A percentile compares a stretch with the other conserved stretches of the same genome.
Conservation (phyloP, 2,329 filamentous ascomycete species). For the Colletotrichum brevisporum region DNA sequence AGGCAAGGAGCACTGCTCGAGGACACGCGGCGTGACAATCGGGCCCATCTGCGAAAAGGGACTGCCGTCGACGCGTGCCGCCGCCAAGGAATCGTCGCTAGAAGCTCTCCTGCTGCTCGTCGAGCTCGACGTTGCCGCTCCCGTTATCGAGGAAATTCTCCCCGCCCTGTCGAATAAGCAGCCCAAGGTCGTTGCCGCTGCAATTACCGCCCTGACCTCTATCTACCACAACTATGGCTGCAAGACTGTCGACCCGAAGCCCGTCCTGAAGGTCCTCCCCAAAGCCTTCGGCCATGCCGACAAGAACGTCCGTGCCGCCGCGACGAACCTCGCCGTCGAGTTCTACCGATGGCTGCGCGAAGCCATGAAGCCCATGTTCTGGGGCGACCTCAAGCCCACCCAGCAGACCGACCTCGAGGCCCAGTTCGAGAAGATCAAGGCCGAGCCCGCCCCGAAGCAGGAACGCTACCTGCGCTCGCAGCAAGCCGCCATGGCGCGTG, state of each 20-base stretch:
- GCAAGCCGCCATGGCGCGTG: conserved; percentile 84
- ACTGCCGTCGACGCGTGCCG: conserved; percentile 86
- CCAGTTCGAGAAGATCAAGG: conserved; percentile 92
- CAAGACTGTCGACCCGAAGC: conserved; percentile 94
- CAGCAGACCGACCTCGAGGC: conserved; percentile 96
- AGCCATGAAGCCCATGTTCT: conserved; percentile 98
- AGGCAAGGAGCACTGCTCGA: conserved; percentile 81
- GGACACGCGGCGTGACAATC: conserved; percentile 83
- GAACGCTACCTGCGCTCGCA: conserved; percentile 90
- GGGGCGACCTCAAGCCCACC: conserved; percentile 93
- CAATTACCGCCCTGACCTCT: conserved; percentile 81
- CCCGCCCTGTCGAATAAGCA: conserved; percentile 88
- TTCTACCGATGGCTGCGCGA: conserved; percentile 97
- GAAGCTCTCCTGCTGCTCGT: conserved; percentile 91
- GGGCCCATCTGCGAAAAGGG: conserved; percentile 91
- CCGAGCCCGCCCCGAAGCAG: conserved; percentile 89
- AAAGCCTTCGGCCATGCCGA: conserved; percentile 96
- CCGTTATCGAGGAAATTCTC: conserved; percentile 91
- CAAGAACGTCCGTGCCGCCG: conserved; percentile 97
- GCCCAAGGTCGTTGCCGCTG: conserved; percentile 84
- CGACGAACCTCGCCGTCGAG: conserved; percentile 91
- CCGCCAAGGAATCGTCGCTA: conserved; percentile 87
- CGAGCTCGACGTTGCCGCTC: conserved; percentile 87
- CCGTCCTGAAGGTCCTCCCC: conserved; percentile 87
- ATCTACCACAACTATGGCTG: conserved; percentile 96